Percentiles rank a stretch among this genome's conserved stretches.
Conservation (phyloP, 441 rosid genomes). For the Populus hybrid region DNA sequence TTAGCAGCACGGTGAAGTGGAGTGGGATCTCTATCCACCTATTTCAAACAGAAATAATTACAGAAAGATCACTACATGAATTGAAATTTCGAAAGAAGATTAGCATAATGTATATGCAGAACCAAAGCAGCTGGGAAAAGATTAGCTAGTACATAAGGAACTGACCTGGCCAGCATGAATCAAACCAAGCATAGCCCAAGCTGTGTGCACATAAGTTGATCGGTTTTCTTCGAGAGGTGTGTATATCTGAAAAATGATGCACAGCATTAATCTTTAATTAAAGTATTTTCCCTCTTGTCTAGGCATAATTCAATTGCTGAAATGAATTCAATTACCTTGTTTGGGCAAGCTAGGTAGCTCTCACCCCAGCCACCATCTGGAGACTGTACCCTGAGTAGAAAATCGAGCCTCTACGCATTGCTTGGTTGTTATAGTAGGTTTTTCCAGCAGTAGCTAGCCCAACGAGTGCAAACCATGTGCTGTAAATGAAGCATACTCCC, state of each 20-base stretch:
- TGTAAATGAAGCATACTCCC: constrained; percentile 56
- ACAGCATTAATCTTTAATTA: background rate
- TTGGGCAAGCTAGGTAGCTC: constrained; percentile 44
- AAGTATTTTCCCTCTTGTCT: background rate
- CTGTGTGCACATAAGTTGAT: constrained; percentile 44
- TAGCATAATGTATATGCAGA: too few species aligned
- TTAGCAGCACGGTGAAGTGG: constrained; percentile 49
- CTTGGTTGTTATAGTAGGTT: constrained; percentile 29
- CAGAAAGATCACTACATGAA: background rate
- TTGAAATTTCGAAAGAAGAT: background rate
- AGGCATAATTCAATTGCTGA: background rate
- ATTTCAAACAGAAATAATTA: background rate
- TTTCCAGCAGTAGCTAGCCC: constrained; percentile 43
- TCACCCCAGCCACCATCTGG: constrained; percentile 61
- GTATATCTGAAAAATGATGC: constrained; percentile 25
- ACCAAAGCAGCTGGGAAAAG: background rate
- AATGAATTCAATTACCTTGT: constrained; percentile 21
- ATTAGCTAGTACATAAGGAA: background rate
- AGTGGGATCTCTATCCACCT: constrained; percentile 39
- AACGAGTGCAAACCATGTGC: constrained; percentile 36
- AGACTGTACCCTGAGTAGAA: constrained; percentile 32
- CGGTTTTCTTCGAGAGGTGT: constrained; percentile 37
- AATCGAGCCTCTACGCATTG: constrained; percentile 36
- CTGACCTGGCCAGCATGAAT: constrained; percentile 45
- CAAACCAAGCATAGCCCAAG: constrained; percentile 43